Base-by-base conservation (phyloP, 371 early-diverging fungal species). In the Actinomortierella ambigua region DNA sequence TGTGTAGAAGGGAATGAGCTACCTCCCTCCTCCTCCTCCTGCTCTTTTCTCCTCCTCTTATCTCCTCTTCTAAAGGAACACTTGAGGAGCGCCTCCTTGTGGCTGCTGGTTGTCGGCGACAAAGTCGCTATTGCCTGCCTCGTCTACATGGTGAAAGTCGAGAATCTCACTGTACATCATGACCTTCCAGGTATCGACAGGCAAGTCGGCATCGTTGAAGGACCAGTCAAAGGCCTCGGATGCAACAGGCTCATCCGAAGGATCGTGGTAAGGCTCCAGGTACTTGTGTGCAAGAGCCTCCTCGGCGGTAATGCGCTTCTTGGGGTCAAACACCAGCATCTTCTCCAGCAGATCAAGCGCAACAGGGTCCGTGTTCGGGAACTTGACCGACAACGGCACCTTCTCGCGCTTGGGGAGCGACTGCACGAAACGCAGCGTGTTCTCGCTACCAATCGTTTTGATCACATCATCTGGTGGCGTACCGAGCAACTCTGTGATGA, bases 381-480 rank as follows among this genome's bases (percentile, higher is more conserved):
- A 93, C 55, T 88, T 82, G 70, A 87, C 82, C 11, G 82, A 70
- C 73, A 97, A 94, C 15, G 95, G 90, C 54, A 94, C 83, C 55
- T 85, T 88, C 53, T 90, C 87, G 55, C 93, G 84, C 53, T 85
- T 86, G 15, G 95, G 95, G 53, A 97, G 81, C 27, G 91, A 91
- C 75, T 91, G 90, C 18, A 97, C 96, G 68, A 96, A 97, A 42
- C 90, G 86, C 46, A 95, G 86, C 7, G 97, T 97, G 68, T 94
- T 93, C 73, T 94, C 96, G 75, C 95, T 95, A 69, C 93, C 89
- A 57, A 97, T 96, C 42, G 95, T 93, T 59, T 92, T 81, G 75
- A 97, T 90, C 26, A 97, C 94, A 80, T 95, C 94, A 65, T 93
- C 94, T 44, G 93, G 92, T 22, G 98, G 98, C 29, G 95, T 95